A percentile compares a stretch with the other conserved stretches of the same genome.
Evolutionary conservation across 208 protist genomes (phyloP).

Genomic region (Leishmania amazonensis): DNA sequence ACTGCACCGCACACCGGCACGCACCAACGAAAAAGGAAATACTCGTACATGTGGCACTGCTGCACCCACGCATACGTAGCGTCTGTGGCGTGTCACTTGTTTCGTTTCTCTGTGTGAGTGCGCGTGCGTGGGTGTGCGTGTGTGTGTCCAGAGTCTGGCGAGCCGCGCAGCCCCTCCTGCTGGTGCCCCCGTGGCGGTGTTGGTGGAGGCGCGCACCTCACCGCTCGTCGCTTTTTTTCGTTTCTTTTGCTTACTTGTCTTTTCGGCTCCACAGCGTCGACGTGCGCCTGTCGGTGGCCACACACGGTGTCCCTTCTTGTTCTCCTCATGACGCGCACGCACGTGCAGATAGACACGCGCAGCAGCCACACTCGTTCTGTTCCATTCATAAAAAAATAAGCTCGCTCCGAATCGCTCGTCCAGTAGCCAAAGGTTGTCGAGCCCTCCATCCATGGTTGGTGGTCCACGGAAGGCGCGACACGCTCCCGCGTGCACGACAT

Average conservation of each 20-base stretch:
- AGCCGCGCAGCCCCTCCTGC: neutral
- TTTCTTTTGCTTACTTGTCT: neutral
- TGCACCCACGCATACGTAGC: neutral
- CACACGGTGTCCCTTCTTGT: neutral
- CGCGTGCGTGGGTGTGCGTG: neutral
- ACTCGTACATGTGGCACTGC: neutral
- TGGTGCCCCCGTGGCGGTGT: neutral
- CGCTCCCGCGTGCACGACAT: neutral
- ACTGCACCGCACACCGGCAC: neutral
- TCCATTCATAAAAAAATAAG: neutral
- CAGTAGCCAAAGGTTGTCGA: neutral
- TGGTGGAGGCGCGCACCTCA: neutral
- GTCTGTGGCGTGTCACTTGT: neutral
- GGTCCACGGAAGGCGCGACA: slow-evolving; percentile 7
- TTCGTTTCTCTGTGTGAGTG: neutral
- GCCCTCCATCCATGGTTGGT: slow-evolving; percentile 3
- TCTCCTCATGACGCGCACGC: neutral
- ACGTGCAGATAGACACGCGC: neutral
- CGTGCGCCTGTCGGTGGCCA: neutral
- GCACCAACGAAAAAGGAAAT: neutral
- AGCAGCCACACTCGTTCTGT: neutral
- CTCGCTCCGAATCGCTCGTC: neutral
- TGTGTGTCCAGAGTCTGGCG: neutral
- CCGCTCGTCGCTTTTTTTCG: neutral
- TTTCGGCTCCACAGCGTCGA: neutral